Conservation (phyloP, 1,139 yeast genomes). For the Candida sp. region DNA sequence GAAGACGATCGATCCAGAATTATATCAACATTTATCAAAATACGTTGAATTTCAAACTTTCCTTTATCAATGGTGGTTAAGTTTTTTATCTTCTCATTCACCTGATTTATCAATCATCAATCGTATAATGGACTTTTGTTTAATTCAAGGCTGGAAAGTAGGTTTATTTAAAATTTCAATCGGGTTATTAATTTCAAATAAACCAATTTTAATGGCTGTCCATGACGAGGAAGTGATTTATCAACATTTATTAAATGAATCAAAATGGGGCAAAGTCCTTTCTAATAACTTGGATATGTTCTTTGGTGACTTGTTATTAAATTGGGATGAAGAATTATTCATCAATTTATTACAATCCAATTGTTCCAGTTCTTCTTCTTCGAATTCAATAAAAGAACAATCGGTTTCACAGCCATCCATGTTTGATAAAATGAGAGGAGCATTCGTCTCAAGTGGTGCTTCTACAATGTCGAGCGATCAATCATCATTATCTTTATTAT, state of each 20-base stretch:
- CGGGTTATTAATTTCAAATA: slow-evolving; percentile 52
- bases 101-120: slow-evolving; percentile 50
- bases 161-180: slow-evolving; percentile 61
- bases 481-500: slow-evolving; percentile 20
- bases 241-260: slow-evolving; percentile 58
- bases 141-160: slow-evolving; percentile 64
- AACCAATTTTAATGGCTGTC: slow-evolving; percentile 48
- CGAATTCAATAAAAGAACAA: slow-evolving; percentile 9
- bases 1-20: slow-evolving; percentile 34
- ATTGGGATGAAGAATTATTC: slow-evolving; percentile 35
- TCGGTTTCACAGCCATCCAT: slow-evolving; percentile 13
- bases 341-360: not conserved
- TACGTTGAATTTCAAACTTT: slow-evolving; percentile 45
- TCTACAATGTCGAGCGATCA: slow-evolving; percentile 8
- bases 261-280: slow-evolving; percentile 46
- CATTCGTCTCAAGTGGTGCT: slow-evolving; percentile 14
- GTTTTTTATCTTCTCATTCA: slow-evolving; percentile 61
- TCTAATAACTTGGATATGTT: slow-evolving; percentile 45
- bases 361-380: slow-evolving; percentile 6
- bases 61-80: slow-evolving; percentile 64
- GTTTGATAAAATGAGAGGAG: slow-evolving; percentile 15
- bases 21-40: slow-evolving; percentile 42
- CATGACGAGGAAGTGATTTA: slow-evolving; percentile 60
- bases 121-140: slow-evolving; percentile 51
- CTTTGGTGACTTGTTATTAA: slow-evolving; percentile 36